Conservation (phyloP, 108 stramenopile species). For the Cyclotella baltica region DNA sequence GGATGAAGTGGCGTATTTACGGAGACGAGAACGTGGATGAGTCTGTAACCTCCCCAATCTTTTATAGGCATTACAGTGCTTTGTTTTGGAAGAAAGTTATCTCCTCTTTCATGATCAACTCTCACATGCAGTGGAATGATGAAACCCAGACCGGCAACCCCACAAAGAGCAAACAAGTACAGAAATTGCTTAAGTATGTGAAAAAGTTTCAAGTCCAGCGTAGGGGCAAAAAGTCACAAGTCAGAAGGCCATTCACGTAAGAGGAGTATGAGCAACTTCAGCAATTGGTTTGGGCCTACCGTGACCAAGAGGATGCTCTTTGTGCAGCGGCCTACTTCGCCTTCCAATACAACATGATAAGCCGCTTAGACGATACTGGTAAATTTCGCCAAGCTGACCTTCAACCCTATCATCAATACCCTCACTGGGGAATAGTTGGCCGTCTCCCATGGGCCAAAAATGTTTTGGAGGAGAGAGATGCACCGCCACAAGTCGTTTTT, state of each 20-base stretch:
- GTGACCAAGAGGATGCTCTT: background rate
- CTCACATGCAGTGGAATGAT: slow-evolving; percentile 3
- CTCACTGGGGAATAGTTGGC: background rate
- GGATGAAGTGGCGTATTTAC: background rate
- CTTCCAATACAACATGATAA: background rate
- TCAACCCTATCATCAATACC: background rate
- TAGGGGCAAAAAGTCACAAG: background rate
- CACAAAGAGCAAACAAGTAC: background rate
- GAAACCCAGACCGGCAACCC: background rate
- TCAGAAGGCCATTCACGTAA: background rate
- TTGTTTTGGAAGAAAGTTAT: slow-evolving; percentile 3
- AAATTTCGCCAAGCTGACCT: background rate
- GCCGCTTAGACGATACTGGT: background rate
- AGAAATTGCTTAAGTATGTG: background rate
- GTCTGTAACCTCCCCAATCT: background rate
- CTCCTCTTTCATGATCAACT: background rate
- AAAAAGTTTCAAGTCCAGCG: background rate
- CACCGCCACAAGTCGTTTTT: background rate
- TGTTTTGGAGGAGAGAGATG: slow-evolving; percentile 5
- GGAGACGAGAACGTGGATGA: background rate
- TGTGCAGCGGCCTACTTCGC: background rate
- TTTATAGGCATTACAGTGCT: background rate
- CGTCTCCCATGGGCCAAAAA: slow-evolving; percentile 5
- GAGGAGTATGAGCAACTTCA: background rate
- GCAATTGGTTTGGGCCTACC: background rate